Evolutionary conservation across 352 stramenopile genomes (phyloP).

Genomic region (Thalassiosira oceanica): DNA sequence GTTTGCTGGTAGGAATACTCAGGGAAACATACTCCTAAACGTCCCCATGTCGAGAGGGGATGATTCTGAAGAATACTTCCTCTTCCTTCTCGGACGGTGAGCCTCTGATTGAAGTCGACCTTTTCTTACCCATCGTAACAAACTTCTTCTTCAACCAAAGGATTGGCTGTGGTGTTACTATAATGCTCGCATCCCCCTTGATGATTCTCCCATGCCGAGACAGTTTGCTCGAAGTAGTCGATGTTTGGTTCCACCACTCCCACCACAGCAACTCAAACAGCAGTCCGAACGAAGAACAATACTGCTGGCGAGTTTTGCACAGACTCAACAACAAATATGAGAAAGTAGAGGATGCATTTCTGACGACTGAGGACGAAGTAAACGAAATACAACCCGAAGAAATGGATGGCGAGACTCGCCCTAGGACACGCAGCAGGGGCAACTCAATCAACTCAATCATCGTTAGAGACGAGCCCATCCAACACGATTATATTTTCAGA

Average conservation of each 20-base stretch:
- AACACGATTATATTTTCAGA: constrained; percentile 32
- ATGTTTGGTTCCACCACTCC: constrained; percentile 38
- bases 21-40: constrained; percentile 81
- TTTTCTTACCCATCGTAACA: no score
- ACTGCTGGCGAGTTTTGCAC: constrained; percentile 30
- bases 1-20: constrained; percentile 52
- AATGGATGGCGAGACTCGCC: background rate
- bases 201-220: constrained; percentile 51
- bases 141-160: no score
- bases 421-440: no score
- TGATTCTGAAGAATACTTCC: constrained; percentile 22
- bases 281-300: constrained; percentile 6
- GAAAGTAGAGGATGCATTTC: constrained; percentile 7
- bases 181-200: constrained; percentile 41
- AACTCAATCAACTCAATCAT: constrained; percentile 10
- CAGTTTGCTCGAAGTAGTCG: constrained; percentile 45
- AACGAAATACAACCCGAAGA: constrained; percentile 9
- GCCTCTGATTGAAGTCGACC: no score
- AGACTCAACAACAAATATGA: constrained; percentile 20
- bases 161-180: constrained; percentile 41
- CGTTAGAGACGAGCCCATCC: constrained; percentile 23
- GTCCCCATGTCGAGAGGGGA: constrained; percentile 36
- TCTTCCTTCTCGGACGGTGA: constrained; percentile 44
- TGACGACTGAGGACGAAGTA: constrained; percentile 28
- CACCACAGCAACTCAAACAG: constrained; percentile 11